Conservation (phyloP, 768 basidiomycete genomes). For the Russula virescens region DNA sequence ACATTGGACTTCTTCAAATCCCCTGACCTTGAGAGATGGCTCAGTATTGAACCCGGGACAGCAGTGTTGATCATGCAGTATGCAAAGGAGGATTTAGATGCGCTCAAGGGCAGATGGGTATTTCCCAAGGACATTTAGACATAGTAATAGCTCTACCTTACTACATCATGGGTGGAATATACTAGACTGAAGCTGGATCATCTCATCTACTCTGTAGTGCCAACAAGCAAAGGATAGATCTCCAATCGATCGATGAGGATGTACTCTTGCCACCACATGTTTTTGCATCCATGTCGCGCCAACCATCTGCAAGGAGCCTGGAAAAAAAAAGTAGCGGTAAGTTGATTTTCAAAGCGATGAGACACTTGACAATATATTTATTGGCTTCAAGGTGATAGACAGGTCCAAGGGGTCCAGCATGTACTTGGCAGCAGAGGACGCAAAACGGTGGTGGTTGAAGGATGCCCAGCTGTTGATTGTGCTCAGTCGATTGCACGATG, state of each 20-base stretch:
- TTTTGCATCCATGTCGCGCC: background rate
- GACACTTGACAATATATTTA: background rate
- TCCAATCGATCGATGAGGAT: background rate
- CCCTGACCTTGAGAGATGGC: no score
- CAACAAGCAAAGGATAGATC: no score
- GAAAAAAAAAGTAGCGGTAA: background rate
- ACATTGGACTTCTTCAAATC: no score
- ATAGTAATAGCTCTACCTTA: no score
- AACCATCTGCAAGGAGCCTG: background rate
- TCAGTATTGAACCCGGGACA: no score
- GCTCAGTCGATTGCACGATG: conserved; percentile 8
- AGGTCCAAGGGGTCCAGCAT: background rate
- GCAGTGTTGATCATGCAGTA: no score
- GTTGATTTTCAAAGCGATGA: background rate
- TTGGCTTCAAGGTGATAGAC: background rate
- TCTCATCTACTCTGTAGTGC: no score
- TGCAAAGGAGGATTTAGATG: no score
- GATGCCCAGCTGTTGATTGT: conserved; percentile 8
- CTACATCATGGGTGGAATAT: no score
- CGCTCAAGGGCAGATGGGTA: no score
- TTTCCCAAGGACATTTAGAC: no score
- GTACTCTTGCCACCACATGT: background rate
- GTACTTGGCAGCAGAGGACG: background rate
- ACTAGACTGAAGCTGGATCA: no score
- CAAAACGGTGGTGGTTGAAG: background rate